phyloP scores from a whole-genome alignment of 1,284 basidiomycete species.

The Termitomyces sp. region DNA sequence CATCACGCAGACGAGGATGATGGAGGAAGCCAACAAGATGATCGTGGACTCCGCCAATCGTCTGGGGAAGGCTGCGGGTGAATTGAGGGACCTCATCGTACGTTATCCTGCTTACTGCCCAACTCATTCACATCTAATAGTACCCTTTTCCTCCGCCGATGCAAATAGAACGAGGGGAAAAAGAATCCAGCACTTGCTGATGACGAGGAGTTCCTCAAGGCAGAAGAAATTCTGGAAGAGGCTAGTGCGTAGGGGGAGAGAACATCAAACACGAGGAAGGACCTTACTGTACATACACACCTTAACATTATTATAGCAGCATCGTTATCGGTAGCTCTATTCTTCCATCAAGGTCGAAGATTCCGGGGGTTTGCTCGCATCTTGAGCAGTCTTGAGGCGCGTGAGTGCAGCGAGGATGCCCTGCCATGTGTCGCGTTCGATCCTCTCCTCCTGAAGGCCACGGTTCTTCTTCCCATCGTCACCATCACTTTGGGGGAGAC shows the following conservation, averaged over 20 bases:
- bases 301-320: constrained; percentile 6
- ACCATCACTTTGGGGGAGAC: constrained; percentile 45
- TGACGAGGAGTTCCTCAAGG: constrained; percentile 51
- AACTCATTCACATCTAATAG: background rate
- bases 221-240: constrained; percentile 53
- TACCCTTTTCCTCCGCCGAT: background rate
- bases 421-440: constrained; percentile 73
- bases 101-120: constrained; percentile 28
- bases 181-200: constrained; percentile 42
- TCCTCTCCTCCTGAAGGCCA: constrained; percentile 71
- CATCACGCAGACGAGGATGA: constrained; percentile 53
- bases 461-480: constrained; percentile 36
- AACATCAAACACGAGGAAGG: constrained; percentile 3
- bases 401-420: constrained; percentile 63
- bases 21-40: constrained; percentile 81
- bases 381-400: constrained; percentile 49
- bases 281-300: constrained; percentile 2
- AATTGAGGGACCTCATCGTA: constrained; percentile 68
- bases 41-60: constrained; percentile 61
- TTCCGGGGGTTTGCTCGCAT: constrained; percentile 14
- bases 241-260: constrained; percentile 31
- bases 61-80: constrained; percentile 56
- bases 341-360: constrained; percentile 17
- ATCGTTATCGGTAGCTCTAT: constrained; percentile 1
- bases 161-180: constrained; percentile 42